Base-by-base conservation (phyloP, 2,329 filamentous ascomycete species). In the Orbilia brochopaga region DNA sequence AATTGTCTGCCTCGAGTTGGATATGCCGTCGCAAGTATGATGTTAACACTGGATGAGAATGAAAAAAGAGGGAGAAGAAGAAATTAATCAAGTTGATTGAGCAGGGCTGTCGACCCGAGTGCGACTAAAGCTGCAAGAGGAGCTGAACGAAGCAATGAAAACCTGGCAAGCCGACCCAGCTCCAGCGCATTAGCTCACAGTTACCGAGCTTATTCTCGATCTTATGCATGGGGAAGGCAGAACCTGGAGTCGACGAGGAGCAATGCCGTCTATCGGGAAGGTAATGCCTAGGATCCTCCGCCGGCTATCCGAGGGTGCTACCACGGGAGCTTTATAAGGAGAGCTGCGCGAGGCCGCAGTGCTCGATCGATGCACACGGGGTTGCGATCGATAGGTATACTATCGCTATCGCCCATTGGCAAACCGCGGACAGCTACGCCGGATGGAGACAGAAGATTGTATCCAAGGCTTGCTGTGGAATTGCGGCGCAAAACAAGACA, bases 401-500 rank as follows among this genome's bases (percentile, higher is more conserved):
- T n/a, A 48, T 48, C 44, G 44, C 21, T 48, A 48, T 48, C 44
- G 44, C 19, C 44, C 19, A 48, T 48, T 19, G 44, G 44, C 37
- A 42, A 17, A 15, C 15, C 44, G 44, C n/a, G 44, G 44, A 48
- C 44, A 23, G 11, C 44, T 48, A 17, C 17, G 44, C 44, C 15
- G 19, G 44, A 19, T 23, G 19, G 11, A 21, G 44, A 3, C 1
- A 10, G 17, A 19, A 21, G 15, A 23, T n/a, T n/a, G 17, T 19
- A 19, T 15, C 3, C 6, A 48, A 10, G 8, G 11, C 44, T 48
- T 2, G 44, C 6, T 48, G 44, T 19, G 44, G 44, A 48, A 48
- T 48, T 48, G 44, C 44, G 44, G 44, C 44, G 44, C 44, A 48
- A 48, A 11, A 23, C 44, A 48, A 48, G 44, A 48, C 44, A 48